phyloP scores from a whole-genome alignment of 371 early-diverging fungal species.

The Mucor mucedo region DNA sequence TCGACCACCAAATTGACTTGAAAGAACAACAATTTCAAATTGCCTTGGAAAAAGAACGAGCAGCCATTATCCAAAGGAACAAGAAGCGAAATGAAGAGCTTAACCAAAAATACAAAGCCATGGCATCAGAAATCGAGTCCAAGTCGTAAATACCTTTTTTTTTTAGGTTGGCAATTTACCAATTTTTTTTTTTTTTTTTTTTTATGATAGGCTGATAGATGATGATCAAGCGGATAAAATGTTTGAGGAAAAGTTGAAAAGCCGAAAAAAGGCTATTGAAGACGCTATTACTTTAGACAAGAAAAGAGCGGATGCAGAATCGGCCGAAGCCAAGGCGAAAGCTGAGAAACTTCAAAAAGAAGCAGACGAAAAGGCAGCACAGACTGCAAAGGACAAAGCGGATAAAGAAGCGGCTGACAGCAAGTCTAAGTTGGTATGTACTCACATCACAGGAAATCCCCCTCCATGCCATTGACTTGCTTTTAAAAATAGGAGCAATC shows the following conservation, averaged over 20 bases:
- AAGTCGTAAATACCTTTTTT: not conserved
- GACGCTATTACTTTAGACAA: constrained; percentile 30
- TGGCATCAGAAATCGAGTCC: not conserved
- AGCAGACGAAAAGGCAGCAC: constrained; percentile 3
- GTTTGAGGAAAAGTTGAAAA: constrained; percentile 22
- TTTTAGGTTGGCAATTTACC: not conserved
- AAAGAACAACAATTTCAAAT: constrained; percentile 5
- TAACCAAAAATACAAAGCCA: constrained; percentile 1
- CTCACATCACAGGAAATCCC: not conserved
- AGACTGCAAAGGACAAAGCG: constrained; percentile 7
- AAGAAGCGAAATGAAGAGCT: constrained; percentile 1
- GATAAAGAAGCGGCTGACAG: constrained; percentile 19
- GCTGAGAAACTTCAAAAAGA: constrained; percentile 21
- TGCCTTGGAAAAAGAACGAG: constrained; percentile 4
- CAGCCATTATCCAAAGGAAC: not conserved
- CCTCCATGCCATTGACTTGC: not conserved
- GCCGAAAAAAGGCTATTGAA: constrained; percentile 13
- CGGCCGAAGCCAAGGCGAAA: constrained; percentile 19
- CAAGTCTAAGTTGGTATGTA: not conserved
- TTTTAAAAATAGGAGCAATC: constrained; percentile 11
- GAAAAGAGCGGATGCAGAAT: constrained; percentile 17
- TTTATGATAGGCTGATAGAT: not conserved
- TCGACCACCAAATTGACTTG: not conserved
- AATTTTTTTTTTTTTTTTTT: not conserved
- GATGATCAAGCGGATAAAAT: constrained; percentile 13